Evolutionary conservation across 805 yeast species (phyloP), one percentile per base, ranked within the genome.

Genomic region (Metahyphopichia silvanorum): DNA sequence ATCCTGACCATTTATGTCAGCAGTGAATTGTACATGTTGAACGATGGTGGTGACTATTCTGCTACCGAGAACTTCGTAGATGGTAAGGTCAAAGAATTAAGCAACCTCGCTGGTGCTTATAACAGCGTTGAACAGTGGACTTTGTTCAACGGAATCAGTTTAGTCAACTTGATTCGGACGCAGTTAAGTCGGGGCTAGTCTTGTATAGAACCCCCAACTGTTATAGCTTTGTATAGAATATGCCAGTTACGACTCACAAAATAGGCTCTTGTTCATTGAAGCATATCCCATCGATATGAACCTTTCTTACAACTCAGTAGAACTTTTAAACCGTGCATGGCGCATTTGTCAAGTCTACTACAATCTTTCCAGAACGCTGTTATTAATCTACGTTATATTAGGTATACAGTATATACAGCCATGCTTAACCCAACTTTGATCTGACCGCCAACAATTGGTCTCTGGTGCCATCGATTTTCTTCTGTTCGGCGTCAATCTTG

Each of bases 11-110:
- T 83, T 2, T 86, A 85, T 55, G 83, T 84, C 2, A 75, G 82
- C 23, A 63, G 83, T 24, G 97, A 91, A 55, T 61, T 86, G 40
- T 86, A 76, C 62, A 83, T 82, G 93, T 64, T 86, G 27, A 81
- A 74, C 44, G 97, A 91, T 55, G 66, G 64, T 15, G 79, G 91
- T 14, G 47, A 52, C 2, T 82, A 65, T 47, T 35, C 43, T 10
- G 74, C 74, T 29, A 89, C 98, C 1, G 53, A 71, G 47, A 69
- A 70, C 16, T 81, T 86, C 50, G 84, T 85, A 28, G 73, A 74
- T 28, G 71, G 69, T 27, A 77, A 80, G 44, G 61, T 91, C 16
- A 55, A 63, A 8, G 71, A 68, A 17, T 64, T 83, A 25, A 71
- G 71, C 42, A 57, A 52, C 1, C 53, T 78, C 30, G 95, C 88